Conservation (phyloP, 352 stramenopile genomes). For the Globisporangium echinulatum region DNA sequence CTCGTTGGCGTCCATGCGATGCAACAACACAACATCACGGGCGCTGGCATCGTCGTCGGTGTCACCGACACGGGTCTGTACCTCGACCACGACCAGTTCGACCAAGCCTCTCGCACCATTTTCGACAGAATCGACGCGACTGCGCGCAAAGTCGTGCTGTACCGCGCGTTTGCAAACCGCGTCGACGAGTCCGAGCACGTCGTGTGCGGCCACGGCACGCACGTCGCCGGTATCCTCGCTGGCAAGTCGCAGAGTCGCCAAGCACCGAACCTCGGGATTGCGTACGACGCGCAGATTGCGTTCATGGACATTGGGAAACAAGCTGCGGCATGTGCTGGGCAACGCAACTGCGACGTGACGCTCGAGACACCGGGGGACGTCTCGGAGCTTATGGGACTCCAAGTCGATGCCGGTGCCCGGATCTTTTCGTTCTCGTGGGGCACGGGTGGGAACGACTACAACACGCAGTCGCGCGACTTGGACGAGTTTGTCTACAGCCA, state of each 20-base stretch:
- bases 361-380: constrained; percentile 69
- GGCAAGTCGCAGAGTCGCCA: constrained; percentile 45
- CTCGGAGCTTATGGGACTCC: constrained; percentile 43
- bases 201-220: constrained; percentile 81
- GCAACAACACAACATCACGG: constrained; percentile 59
- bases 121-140: constrained; percentile 46
- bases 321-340: constrained; percentile 26
- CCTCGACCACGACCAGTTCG: constrained; percentile 76
- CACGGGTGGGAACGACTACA: constrained; percentile 73
- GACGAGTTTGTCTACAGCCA: constrained; percentile 84
- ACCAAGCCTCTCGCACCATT: constrained; percentile 43
- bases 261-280: constrained; percentile 54
- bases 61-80: constrained; percentile 76
- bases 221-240: constrained; percentile 77
- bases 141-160: constrained; percentile 79
- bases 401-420: constrained; percentile 61
- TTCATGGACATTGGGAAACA: constrained; percentile 88
- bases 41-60: constrained; percentile 52
- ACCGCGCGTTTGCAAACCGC: constrained; percentile 69
- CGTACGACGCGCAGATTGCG: constrained; percentile 69
- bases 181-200: constrained; percentile 55
- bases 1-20: constrained; percentile 48
- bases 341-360: constrained; percentile 46
- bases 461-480: constrained; percentile 68
- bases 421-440: constrained; percentile 88